Evolutionary conservation across 306 rosid genomes (phyloP).

Genomic region (Vicia sativa): DNA sequence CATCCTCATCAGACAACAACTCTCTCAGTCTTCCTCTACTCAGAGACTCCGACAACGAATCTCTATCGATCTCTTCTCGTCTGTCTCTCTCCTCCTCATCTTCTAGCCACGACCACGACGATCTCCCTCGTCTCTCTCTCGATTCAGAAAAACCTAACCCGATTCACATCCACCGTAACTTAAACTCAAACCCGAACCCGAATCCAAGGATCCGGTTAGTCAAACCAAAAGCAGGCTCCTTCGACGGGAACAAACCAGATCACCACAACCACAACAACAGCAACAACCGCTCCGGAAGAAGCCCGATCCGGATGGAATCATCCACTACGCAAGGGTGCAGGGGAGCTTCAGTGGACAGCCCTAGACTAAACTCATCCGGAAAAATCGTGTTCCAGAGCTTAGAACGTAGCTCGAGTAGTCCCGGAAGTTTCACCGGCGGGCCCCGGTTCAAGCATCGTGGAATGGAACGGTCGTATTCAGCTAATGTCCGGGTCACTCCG

Average conservation of each 20-base stretch:
- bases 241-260: conserved; percentile 39
- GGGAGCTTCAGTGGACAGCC: conserved; percentile 91
- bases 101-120: conserved; percentile 90
- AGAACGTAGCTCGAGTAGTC: conserved; percentile 95
- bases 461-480: conserved; percentile 95
- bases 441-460: conserved; percentile 82
- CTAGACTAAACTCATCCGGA: conserved; percentile 92
- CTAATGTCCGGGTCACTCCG: conserved; percentile 89
- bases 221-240: conserved; percentile 46
- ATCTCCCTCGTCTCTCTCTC: conserved; percentile 69
- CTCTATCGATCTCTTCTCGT: conserved; percentile 78
- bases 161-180: conserved; percentile 40
- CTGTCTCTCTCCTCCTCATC: conserved; percentile 91
- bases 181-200: conserved; percentile 31
- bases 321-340: conserved; percentile 48
- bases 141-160: conserved; percentile 68
- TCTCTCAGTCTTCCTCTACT: conserved; percentile 57
- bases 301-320: conserved; percentile 57
- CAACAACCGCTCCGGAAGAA: conserved; percentile 52
- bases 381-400: conserved; percentile 90
- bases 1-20: conserved; percentile 52
- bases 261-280: neutral
- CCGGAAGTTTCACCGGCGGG: conserved; percentile 91
- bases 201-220: conserved; percentile 54
- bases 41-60: conserved; percentile 68